Base-by-base conservation (phyloP, 192 early-diverging fungal genomes). In the Coemansia sp. region DNA sequence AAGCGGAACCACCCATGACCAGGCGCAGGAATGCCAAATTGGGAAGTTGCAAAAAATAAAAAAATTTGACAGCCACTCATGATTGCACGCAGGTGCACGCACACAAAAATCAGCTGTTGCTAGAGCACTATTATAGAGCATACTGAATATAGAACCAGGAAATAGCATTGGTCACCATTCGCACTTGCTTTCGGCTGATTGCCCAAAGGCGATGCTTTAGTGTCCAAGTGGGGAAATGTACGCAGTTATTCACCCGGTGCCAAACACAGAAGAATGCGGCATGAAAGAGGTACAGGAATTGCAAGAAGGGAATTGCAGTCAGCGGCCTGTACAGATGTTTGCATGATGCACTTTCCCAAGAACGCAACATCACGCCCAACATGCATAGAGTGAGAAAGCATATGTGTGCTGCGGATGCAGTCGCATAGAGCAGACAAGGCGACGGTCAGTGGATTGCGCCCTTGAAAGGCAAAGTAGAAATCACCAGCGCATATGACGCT, bases 401-500 rank as follows among this genome's bases (percentile, higher is more conserved):
- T 44, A 16, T 9, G 16, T 44, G 38, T 44, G 38, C 38, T 44
- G 38, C 38, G 38, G 12, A 44, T 44, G 38, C 38, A 16, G 38
- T 44, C 38, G 14, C 4, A 14, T 44, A 44, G 14, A 44, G 38
- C 38, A 44, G 38, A 44, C 14, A 44, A 44, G 16, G 38, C 12
- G 38, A 44, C 38, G 2, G 38, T 4, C 38, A 44, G 12, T 16
- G 38, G 7, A 44, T 44, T 44, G 38, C 38, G 38, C 38, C 16
- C 14, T 16, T 44, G 10, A 14, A 31, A 26, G 34, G 30, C 30
- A 31, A n/a, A 30, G 9, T 9, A 38, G 5, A 56, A 31, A 31
- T 22, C 34, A 34, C 34, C 22, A n/a, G 55, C 34, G 19, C 59
- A 61, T 61, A 24, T 61, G 59, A 61, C 48, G 49, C 59, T 61